Base-by-base conservation (phyloP, 83 land plant species). In the Thuja plicata region DNA sequence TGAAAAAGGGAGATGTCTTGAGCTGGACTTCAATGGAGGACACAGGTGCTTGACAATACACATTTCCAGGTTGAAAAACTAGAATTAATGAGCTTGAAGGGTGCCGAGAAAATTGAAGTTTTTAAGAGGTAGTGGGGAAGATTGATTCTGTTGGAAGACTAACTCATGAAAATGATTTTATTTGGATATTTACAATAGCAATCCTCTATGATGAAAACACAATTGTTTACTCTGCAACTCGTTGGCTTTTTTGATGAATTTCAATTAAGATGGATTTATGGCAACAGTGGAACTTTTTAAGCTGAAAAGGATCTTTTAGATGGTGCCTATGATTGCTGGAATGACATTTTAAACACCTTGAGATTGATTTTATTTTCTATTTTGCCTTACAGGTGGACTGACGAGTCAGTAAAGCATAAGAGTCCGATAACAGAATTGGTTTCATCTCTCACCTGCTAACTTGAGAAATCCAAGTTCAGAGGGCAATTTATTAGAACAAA, bases 381-480 rank as follows among this genome's bases (percentile, higher is more conserved):
- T 76, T 76, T 76, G 30, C 38, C 35, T 76, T 76, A 76, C 79
- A 76, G 79, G 79, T 76, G 79, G 79, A 76, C 38, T 76, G 79
- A 76, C 38, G 38, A 76, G 79, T 76, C 38, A 35, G 35, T 76
- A 76, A 76, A 32, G 79, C 79, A 32, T 76, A 32, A 76, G 11
- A 76, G 35, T 76, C 79, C 79, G 38, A 76, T 76, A 76, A 76
- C 79, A 76, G 79, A 76, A 34, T 76, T 76, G 79, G 79, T 76
- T 46, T 46, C 52, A 43, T 82, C 30, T 82, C 34, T 82, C 34
- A 82, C 32, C 50, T 46, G 48, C 85, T 82, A 82, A 46, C 85
- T 46, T 27, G 83, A 38, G 24, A 79, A 79, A 24, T 40, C 46
- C 83, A 79, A 66, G 73, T 66, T 66, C 73, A 66, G 73, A 66